phyloP scores from a whole-genome alignment of 2,329 filamentous ascomycete species.

The Chaetomium olivaceum region DNA sequence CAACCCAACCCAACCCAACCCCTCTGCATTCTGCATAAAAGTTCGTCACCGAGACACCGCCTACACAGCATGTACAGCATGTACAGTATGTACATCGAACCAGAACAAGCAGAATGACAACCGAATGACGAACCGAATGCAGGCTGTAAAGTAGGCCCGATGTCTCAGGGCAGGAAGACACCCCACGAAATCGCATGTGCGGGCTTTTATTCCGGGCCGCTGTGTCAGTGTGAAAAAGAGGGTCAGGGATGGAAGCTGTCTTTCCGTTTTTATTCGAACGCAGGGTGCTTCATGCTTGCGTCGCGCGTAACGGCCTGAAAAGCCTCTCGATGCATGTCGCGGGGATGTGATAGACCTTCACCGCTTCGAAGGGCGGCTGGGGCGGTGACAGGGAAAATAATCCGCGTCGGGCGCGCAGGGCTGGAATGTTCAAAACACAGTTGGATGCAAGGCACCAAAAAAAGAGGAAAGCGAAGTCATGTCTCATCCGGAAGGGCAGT shows the following conservation, averaged over 20 bases:
- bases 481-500: conserved; percentile 31
- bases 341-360: conserved; percentile 1
- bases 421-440: neutral
- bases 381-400: neutral
- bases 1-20: no score
- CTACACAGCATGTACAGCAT: no score
- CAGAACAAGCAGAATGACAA: no score
- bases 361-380: conserved; percentile 3
- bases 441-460: neutral
- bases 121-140: no score
- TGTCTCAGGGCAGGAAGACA: neutral
- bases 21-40: no score
- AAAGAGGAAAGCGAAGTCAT: conserved; percentile 11
- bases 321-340: conserved; percentile 1
- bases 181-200: neutral
- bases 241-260: neutral
- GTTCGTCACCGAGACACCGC: no score
- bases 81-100: no score
- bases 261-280: neutral
- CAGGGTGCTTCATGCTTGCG: neutral
- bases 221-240: neutral
- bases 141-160: neutral
- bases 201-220: neutral
- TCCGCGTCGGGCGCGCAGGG: no score
- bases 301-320: neutral